These are phyloP conservation scores for Prunus mume DNA, from an alignment of 306 rosid genomes.

Conservation along the genomic window DNA sequence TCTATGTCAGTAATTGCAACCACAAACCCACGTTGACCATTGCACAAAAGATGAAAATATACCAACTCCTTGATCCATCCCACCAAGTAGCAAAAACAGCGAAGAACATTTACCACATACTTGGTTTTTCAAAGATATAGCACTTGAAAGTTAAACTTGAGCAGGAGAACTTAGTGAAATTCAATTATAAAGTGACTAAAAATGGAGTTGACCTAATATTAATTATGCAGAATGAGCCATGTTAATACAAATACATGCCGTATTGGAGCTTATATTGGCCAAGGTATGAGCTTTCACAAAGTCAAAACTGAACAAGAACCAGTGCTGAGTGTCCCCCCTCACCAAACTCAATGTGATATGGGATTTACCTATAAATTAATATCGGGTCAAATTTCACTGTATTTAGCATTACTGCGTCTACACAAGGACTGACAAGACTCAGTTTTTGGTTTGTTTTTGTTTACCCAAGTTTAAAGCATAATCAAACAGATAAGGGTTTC, in stretches of 20 bases:
- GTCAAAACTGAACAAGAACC: not conserved
- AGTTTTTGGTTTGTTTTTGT: not conserved
- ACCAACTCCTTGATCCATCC: constrained; percentile 8
- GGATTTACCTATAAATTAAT: too few relatives aligned
- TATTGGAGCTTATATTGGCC: too few relatives aligned
- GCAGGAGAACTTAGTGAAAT: not conserved
- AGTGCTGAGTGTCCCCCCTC: not conserved
- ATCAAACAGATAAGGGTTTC: not conserved
- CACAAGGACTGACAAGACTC: not conserved
- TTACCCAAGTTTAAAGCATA: not conserved
- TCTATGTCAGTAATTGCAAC: constrained; percentile 95
- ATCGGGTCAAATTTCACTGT: not conserved
- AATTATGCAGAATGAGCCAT: too few relatives aligned
- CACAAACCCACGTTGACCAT: constrained; percentile 94
- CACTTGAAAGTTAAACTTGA: not conserved
- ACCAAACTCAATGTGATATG: too few relatives aligned
- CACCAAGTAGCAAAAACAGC: not conserved
- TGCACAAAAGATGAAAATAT: constrained; percentile 29
- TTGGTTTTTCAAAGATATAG: not conserved
- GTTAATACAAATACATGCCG: too few relatives aligned
- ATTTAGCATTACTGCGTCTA: not conserved
- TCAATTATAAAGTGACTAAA: not conserved
- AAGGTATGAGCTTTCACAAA: too few relatives aligned
- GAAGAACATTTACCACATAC: not conserved
- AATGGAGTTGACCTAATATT: too few relatives aligned